These are phyloP conservation scores for Tetradesmus lagerheimii DNA, from an alignment of 139 green algal genomes.

Conservation along the genomic window DNA sequence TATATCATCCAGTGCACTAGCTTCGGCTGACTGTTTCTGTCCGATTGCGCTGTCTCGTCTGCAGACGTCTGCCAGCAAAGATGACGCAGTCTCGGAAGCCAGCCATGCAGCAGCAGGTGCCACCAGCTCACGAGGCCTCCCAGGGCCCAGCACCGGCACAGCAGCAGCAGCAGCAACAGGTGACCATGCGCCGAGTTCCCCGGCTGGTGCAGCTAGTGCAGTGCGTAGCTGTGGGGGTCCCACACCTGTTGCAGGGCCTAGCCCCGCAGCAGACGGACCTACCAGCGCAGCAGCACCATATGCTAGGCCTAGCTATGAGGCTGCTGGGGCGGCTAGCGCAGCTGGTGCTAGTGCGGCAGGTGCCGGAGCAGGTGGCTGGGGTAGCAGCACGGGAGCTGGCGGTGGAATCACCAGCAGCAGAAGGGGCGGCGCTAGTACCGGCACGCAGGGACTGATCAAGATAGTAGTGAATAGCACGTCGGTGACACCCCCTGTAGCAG, in stretches of 20 bases:
- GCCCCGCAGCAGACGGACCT: not conserved
- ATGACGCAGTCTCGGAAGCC: constrained; percentile 41
- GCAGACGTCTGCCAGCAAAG: constrained; percentile 35
- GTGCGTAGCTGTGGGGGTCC: not conserved
- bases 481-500: not conserved
- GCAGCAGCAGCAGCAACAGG: not conserved
- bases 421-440: too few species aligned
- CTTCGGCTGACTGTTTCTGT: not conserved
- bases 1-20: too few species aligned
- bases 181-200: not conserved
- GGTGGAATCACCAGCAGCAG: constrained; percentile 9
- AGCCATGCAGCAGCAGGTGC: constrained; percentile 48
- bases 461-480: constrained; percentile 36
- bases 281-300: not conserved
- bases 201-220: not conserved
- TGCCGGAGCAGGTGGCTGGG: not conserved
- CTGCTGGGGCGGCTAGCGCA: not conserved
- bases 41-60: not conserved
- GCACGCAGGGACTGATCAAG: constrained; percentile 10
- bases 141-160: not conserved
- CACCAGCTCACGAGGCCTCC: not conserved
- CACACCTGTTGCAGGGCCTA: not conserved
- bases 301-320: not conserved
- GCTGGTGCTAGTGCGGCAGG: not conserved
- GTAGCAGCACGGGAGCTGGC: not conserved